Base-by-base conservation (phyloP, 768 basidiomycete genomes). In the Trichaptum fuscoviolaceum region DNA sequence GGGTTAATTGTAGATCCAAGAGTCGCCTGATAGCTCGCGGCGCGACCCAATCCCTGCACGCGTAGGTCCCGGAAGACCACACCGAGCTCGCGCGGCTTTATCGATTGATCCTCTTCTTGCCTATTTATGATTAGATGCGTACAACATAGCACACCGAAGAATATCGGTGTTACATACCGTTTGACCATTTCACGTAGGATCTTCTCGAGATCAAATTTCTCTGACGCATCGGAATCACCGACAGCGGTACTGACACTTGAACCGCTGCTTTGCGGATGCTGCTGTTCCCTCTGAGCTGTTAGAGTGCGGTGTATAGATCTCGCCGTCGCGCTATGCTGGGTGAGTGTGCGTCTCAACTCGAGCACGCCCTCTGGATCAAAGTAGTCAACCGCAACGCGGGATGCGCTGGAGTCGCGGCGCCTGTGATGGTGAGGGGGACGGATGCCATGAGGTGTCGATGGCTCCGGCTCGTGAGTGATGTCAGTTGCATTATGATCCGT, bases 1-100 rank as follows among this genome's bases (percentile, higher is more conserved):
- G 85, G 86, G 73, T 90, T 85, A 60, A 91, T 77, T 2, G 83
- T 72, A 26, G 88, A 88, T n/a, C 84, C 86, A 4, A 95, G 73
- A 0, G 88, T 91, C 0, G 81, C 70, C 68, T 87, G 85, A 63
- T 81, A 82, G 8, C 81, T 83, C 0, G 84, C 84, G 0, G 84
- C 76, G 0, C 85, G 76, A 5, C 88, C 88, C 7, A 86, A 70
- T 1, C 88, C 90, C 25, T 84, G 79, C 7, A 91, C 90, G 0
- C 77, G 78, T 20, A 91, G 80, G 35, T 85, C 76, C 64, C 84
- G 73, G 67, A 91, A 90, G 58, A 81, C 68, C 12, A 91, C 87
- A 0, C 89, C 89, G 3, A 90, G 82, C 63, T 85, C 79, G 25
- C 88, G 81, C 0, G 75, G 66, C 68, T 81, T 80, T 67, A 87